These are phyloP conservation scores for Umbelopsis sp. DNA, from an alignment of 192 early-diverging fungal species.

Conservation along the genomic window DNA sequence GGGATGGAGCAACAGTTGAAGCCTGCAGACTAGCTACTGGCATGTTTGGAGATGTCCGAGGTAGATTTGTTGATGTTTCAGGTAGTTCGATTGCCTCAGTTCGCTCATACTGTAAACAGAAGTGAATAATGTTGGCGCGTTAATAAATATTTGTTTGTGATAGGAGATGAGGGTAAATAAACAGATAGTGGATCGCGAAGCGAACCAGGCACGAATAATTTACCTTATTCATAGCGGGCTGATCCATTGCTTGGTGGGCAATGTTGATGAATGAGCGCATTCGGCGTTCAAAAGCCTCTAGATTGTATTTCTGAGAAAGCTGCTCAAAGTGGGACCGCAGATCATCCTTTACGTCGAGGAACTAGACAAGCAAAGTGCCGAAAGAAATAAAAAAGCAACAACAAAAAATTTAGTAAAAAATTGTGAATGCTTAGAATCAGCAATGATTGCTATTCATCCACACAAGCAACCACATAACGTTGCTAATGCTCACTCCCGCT, in stretches of 20 bases:
- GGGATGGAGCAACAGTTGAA: conserved; percentile 35
- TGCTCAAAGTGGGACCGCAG: conserved; percentile 38
- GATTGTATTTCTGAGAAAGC: conserved; percentile 39
- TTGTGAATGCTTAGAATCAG: no score
- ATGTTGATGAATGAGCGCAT: conserved; percentile 42
- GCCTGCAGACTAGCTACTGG: conserved; percentile 16
- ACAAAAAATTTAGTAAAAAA: no score
- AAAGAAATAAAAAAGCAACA: neutral
- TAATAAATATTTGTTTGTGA: no score
- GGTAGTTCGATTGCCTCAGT: neutral
- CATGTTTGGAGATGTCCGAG: conserved; percentile 4
- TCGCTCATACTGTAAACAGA: conserved; percentile 23
- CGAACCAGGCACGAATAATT: neutral
- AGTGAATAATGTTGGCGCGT: no score
- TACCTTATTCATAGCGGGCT: conserved; percentile 41
- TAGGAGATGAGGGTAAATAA: no score
- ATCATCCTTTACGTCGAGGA: conserved; percentile 27
- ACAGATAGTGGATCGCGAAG: neutral
- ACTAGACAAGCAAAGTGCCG: conserved; percentile 8
- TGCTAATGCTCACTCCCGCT: neutral
- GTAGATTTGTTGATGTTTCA: neutral
- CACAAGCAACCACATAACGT: no score
- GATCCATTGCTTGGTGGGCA: conserved; percentile 37
- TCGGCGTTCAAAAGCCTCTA: conserved; percentile 36
- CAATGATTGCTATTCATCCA: neutral